These are phyloP conservation scores for Phytophthora brassicae DNA, from an alignment of 352 stramenopile species.

Conservation along the genomic window DNA sequence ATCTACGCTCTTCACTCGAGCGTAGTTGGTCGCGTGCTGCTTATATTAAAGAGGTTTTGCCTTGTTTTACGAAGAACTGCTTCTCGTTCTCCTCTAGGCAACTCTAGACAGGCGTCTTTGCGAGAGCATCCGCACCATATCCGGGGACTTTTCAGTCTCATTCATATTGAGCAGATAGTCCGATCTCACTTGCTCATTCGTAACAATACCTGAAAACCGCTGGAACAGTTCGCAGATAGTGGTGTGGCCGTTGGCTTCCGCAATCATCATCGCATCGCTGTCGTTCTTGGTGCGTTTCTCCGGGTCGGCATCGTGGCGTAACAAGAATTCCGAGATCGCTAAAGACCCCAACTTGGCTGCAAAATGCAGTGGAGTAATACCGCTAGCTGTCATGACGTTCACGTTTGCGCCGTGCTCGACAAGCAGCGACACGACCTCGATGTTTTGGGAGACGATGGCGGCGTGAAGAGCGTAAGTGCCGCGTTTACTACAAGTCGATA, in stretches of 20 bases:
- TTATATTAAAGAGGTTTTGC: constrained; percentile 23
- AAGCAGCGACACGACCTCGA: constrained; percentile 69
- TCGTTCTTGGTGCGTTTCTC: constrained; percentile 75
- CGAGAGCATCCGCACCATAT: constrained; percentile 46
- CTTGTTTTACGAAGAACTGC: not conserved
- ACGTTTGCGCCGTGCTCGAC: constrained; percentile 65
- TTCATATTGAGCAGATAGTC: constrained; percentile 38
- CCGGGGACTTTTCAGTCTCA: constrained; percentile 34
- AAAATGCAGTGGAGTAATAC: constrained; percentile 81
- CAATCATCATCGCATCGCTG: constrained; percentile 79
- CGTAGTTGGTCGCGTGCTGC: constrained; percentile 5
- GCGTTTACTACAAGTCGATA: constrained; percentile 47
- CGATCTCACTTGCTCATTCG: constrained; percentile 23
- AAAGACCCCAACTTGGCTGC: constrained; percentile 65
- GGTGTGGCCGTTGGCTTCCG: constrained; percentile 60
- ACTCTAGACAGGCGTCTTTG: constrained; percentile 29
- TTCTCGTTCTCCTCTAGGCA: constrained; percentile 9
- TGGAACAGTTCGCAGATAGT: constrained; percentile 71
- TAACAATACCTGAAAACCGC: constrained; percentile 35
- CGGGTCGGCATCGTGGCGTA: constrained; percentile 66
- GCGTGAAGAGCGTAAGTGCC: constrained; percentile 70
- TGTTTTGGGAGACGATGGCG: constrained; percentile 64
- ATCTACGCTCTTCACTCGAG: constrained; percentile 27
- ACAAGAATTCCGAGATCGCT: constrained; percentile 60
- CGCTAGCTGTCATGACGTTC: constrained; percentile 63